Evolutionary conservation across 75 land plant genomes (phyloP).

Genomic region (Adiantum capillusveneris): DNA sequence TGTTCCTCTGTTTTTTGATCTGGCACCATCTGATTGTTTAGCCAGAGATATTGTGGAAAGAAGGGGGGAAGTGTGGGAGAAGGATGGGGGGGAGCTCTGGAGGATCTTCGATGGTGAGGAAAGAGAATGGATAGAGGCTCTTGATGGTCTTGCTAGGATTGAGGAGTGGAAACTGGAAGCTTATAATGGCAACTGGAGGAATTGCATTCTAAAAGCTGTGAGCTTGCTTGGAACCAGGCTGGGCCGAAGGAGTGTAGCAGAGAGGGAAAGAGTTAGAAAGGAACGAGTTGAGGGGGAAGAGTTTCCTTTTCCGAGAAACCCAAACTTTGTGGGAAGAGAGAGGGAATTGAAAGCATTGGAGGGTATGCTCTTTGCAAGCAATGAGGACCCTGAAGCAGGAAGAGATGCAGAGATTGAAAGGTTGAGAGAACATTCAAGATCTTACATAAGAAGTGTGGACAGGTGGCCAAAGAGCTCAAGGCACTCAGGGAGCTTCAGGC

Average conservation of each 20-base stretch:
- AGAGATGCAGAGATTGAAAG: conserved; percentile 18
- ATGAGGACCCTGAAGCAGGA: conserved; percentile 29
- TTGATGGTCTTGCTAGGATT: conserved; percentile 52
- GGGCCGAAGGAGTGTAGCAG: conserved; percentile 73
- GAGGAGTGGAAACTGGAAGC: conserved; percentile 82
- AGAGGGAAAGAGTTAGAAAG: conserved; percentile 43
- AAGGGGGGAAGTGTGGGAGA: conserved; percentile 81
- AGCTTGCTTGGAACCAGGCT: conserved; percentile 48
- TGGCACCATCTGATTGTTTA: conserved; percentile 67
- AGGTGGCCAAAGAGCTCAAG: not conserved
- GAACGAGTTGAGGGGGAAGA: conserved; percentile 62
- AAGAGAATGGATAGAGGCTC: conserved; percentile 75
- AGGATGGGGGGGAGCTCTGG: conserved; percentile 91
- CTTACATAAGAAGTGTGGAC: not conserved
- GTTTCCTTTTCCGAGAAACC: conserved; percentile 67
- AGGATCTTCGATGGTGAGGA: conserved; percentile 60
- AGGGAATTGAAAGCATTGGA: conserved; percentile 71
- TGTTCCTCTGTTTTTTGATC: conserved; percentile 80
- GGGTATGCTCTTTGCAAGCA: conserved; percentile 60
- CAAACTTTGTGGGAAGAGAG: conserved; percentile 65
- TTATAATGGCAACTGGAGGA: conserved; percentile 69
- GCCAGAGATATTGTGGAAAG: conserved; percentile 76
- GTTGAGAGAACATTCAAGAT: not conserved
- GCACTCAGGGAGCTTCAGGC: not conserved
- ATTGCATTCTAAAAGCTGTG: conserved; percentile 60